Evolutionary conservation across 176 grass and related monocot species (phyloP).

Genomic region (Ensete ventricosum): DNA sequence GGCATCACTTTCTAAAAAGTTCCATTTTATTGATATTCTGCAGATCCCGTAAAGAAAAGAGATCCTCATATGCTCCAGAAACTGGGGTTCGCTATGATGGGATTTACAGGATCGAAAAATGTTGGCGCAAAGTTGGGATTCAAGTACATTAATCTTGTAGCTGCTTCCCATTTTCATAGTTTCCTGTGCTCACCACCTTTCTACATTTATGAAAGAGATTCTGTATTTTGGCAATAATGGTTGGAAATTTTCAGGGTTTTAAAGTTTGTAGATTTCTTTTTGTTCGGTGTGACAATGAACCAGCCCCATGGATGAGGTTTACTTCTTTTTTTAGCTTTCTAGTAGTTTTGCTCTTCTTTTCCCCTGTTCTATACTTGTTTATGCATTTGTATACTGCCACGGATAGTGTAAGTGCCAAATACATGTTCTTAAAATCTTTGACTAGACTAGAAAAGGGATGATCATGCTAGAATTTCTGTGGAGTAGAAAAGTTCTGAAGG

Average conservation of each 20-base stretch:
- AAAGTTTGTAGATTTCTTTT: constrained; percentile 94
- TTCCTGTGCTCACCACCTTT: background rate
- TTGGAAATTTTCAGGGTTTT: constrained; percentile 43
- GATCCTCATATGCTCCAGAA: constrained; percentile 90
- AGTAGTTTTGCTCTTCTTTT: no score
- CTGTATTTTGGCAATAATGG: background rate
- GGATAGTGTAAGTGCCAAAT: no score
- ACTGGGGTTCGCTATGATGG: constrained; percentile 74
- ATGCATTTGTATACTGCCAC: no score
- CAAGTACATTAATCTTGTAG: constrained; percentile 32
- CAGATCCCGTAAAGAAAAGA: constrained; percentile 88
- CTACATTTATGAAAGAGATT: background rate
- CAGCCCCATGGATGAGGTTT: constrained; percentile 90
- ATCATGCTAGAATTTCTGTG: no score
- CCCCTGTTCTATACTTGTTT: no score
- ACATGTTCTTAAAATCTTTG: no score
- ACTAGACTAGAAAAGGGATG: no score
- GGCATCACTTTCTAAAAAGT: no score
- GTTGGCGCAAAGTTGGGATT: constrained; percentile 76
- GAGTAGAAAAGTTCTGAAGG: no score
- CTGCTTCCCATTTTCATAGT: background rate
- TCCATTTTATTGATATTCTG: no score
- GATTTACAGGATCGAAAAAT: constrained; percentile 85
- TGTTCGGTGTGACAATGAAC: constrained; percentile 93
- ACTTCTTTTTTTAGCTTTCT: no score